Percentiles rank a stretch among this genome's conserved stretches.
These are phyloP conservation scores for Laguncularia racemosa DNA, from an alignment of 345 rosid genomes.

Conservation along the genomic window DNA sequence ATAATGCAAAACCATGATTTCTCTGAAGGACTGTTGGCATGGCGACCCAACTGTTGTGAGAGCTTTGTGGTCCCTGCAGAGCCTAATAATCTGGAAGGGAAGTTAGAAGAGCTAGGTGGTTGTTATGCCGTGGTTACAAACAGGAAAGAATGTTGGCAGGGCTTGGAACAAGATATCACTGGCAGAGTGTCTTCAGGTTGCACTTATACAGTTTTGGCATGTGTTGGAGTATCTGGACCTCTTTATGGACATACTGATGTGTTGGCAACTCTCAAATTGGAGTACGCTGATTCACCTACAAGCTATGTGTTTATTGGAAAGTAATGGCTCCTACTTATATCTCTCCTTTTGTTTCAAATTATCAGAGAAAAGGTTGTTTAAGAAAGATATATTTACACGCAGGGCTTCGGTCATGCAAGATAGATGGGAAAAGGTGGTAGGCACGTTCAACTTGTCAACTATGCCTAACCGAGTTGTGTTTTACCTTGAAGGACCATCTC, in stretches of 20 bases:
- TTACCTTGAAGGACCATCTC: constrained; percentile 88
- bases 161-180: constrained; percentile 88
- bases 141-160: constrained; percentile 89
- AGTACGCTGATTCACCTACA: constrained; percentile 38
- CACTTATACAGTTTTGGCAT: constrained; percentile 58
- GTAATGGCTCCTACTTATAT: constrained; percentile 36
- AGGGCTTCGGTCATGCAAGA: constrained; percentile 61
- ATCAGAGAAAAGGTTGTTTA: constrained; percentile 1
- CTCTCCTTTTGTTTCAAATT: constrained; percentile 1
- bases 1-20: constrained; percentile 69
- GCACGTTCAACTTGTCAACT: constrained; percentile 57
- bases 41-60: constrained; percentile 74
- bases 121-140: constrained; percentile 68
- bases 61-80: constrained; percentile 49
- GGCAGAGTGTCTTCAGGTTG: constrained; percentile 44
- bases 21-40: constrained; percentile 56
- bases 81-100: constrained; percentile 21
- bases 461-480: constrained; percentile 59
- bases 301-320: constrained; percentile 57
- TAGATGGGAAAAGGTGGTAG: constrained; percentile 71
- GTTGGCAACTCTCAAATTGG: constrained; percentile 73
- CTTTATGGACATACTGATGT: constrained; percentile 49
- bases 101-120: constrained; percentile 22
- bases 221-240: constrained; percentile 66
- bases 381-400: constrained; percentile 12